Conservation (phyloP, 139 green algal species). For the Micractinium conductrix region DNA sequence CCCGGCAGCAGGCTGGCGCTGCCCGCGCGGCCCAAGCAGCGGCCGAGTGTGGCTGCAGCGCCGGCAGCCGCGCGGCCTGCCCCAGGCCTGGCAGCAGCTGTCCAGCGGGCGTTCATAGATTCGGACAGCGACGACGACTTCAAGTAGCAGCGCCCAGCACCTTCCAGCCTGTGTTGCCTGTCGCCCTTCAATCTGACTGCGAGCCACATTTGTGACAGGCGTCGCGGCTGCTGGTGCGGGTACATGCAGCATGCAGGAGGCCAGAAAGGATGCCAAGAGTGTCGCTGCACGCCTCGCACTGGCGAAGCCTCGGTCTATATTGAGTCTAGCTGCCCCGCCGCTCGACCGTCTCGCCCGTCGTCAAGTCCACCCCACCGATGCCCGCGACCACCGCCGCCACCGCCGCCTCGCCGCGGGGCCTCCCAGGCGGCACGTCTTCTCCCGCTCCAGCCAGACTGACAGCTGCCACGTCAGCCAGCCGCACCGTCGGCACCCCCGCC, state of each 20-base stretch:
- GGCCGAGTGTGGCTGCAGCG: not conserved
- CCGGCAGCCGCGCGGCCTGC: no score
- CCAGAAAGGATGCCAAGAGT: not conserved
- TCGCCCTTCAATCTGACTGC: no score
- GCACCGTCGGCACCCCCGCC: not conserved
- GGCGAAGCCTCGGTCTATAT: not conserved
- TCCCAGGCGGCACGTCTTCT: not conserved
- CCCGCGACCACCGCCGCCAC: not conserved
- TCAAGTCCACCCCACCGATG: not conserved
- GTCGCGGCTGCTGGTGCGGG: no score
- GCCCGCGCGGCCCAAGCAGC: not conserved
- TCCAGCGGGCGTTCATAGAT: not conserved
- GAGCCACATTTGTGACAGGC: no score
- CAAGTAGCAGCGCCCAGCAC: no score
- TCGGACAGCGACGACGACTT: conserved; percentile 16
- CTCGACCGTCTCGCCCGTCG: not conserved
- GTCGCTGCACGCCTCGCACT: not conserved
- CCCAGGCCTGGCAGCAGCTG: conserved; percentile 4
- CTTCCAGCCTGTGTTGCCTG: no score
- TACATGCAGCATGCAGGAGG: not conserved
- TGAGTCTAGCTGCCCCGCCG: not conserved
- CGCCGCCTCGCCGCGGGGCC: not conserved
- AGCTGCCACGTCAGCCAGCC: not conserved
- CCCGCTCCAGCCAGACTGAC: not conserved
- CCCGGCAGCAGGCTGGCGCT: conserved; percentile 4